Percentiles rank a stretch among this genome's conserved stretches.
Evolutionary conservation across 1,284 basidiomycete genomes (phyloP).

Genomic region (Rhodotorula sp.): DNA sequence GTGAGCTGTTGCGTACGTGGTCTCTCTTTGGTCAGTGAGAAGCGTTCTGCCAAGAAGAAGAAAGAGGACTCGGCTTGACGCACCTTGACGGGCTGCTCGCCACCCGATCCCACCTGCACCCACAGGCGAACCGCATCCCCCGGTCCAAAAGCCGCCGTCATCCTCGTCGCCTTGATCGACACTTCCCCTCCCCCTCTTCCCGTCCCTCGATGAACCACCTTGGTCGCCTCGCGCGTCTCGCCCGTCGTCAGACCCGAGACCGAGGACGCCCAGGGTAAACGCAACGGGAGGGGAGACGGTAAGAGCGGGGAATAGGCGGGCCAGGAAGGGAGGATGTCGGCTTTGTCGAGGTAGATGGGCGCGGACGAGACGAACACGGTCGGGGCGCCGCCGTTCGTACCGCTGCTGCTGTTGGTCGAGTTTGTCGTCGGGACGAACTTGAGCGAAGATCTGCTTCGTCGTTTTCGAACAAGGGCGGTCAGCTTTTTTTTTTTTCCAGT

Average conservation of each 20-base stretch:
- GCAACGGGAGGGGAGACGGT: conserved; percentile 4
- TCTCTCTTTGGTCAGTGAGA: neutral
- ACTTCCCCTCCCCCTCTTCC: conserved; percentile 19
- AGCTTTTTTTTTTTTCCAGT: too few species aligned
- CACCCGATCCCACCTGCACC: conserved; percentile 24
- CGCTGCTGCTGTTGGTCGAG: conserved; percentile 5
- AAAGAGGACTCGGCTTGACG: too few species aligned
- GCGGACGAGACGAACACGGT: conserved; percentile 16
- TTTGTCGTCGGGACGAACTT: too few species aligned
- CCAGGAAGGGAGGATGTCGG: conserved; percentile 28
- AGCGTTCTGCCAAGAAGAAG: too few species aligned
- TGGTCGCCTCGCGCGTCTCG: conserved; percentile 15
- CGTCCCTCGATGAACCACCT: neutral
- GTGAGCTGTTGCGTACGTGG: conserved; percentile 7
- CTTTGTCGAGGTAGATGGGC: conserved; percentile 27
- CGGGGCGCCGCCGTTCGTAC: conserved; percentile 17
- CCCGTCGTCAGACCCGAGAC: conserved; percentile 16
- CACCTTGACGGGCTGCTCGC: conserved; percentile 15
- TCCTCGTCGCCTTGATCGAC: conserved; percentile 17
- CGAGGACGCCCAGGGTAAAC: conserved; percentile 18
- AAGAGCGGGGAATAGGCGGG: conserved; percentile 25
- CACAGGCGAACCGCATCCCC: conserved; percentile 23
- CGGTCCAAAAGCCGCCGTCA: conserved; percentile 26
- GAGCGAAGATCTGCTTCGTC: neutral
- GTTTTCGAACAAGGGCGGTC: too few species aligned